These are phyloP conservation scores for Boletus reticulatus DNA, from an alignment of 768 basidiomycete species.

Conservation along the genomic window DNA sequence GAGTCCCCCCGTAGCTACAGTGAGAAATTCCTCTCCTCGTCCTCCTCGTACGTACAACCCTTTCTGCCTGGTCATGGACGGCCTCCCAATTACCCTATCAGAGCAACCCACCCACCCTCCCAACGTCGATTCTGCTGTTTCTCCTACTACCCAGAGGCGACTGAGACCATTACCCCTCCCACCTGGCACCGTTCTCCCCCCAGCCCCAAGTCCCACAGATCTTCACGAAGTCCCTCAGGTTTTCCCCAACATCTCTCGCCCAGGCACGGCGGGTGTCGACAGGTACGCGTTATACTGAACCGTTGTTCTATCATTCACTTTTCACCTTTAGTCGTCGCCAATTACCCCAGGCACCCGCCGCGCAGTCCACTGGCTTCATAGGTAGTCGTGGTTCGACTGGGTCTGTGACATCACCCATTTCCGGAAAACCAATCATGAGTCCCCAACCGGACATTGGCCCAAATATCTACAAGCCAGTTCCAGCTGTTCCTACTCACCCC, in stretches of 20 bases:
- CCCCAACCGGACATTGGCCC: conserved; percentile 17
- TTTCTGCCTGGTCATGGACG: neutral
- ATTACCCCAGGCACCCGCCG: conserved; percentile 25
- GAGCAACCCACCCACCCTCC: conserved; percentile 13
- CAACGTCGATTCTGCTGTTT: conserved; percentile 24
- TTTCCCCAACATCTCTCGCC: conserved; percentile 17
- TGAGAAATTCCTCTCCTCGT: conserved; percentile 20
- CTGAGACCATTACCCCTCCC: conserved; percentile 28
- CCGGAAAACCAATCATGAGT: conserved; percentile 13
- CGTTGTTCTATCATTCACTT: neutral
- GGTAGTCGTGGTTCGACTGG: conserved; percentile 20
- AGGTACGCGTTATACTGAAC: conserved; percentile 12
- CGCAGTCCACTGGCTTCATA: conserved; percentile 12
- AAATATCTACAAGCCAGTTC: conserved; percentile 32
- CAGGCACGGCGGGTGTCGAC: conserved; percentile 26
- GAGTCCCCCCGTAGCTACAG: conserved; percentile 5
- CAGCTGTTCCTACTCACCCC: conserved; percentile 21
- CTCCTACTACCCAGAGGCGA: conserved; percentile 30
- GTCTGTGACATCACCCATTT: conserved; percentile 18
- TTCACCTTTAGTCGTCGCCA: conserved; percentile 26
- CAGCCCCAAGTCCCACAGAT: conserved; percentile 17
- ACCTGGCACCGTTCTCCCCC: conserved; percentile 17
- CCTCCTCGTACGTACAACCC: conserved; percentile 18
- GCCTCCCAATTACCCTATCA: neutral
- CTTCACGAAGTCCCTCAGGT: conserved; percentile 12